Percentiles rank a stretch among this genome's conserved stretches.
Conservation (phyloP, 75 land plant species). For the Selaginella tamariscina region DNA sequence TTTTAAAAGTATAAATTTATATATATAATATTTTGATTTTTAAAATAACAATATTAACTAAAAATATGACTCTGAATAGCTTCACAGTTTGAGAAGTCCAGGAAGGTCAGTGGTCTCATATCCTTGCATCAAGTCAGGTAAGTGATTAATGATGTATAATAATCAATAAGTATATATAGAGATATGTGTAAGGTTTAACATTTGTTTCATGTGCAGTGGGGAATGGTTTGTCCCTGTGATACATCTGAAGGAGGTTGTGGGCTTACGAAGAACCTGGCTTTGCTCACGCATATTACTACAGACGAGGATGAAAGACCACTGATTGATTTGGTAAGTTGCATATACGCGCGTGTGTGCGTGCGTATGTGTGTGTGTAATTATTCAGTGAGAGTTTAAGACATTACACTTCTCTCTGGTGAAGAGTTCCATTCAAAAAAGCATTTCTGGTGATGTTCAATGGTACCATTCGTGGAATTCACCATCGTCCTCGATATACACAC, state of each 20-base stretch:
- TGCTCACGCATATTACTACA: conserved; percentile 98
- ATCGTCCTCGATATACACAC: conserved; percentile 50
- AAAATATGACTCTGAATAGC: too few relatives aligned
- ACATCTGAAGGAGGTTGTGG: conserved; percentile 99
- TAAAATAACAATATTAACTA: too few relatives aligned
- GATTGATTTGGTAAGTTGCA: conserved; percentile 68
- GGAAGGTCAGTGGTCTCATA: conserved; percentile 98
- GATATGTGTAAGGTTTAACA: not conserved
- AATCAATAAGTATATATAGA: too few relatives aligned
- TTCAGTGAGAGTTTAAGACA: conserved; percentile 89
- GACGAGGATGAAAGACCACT: conserved; percentile 82
- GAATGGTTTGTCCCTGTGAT: conserved; percentile 99
- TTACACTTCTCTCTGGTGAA: conserved; percentile 64
- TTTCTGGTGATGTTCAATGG: conserved; percentile 93
- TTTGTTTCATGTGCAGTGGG: conserved; percentile 57
- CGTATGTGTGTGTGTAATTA: too few relatives aligned
- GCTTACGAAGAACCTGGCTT: conserved; percentile 87
- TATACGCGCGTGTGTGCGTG: too few relatives aligned
- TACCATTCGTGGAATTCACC: conserved; percentile 76
- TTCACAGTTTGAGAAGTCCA: conserved; percentile 97
- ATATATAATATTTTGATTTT: too few relatives aligned
- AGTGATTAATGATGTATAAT: too few relatives aligned
- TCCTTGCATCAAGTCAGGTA: conserved; percentile 96
- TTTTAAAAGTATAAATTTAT: too few relatives aligned
- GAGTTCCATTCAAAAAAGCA: conserved; percentile 63